These are phyloP conservation scores for Clavariopsis aquatica DNA, from an alignment of 495 filamentous ascomycete species.

Conservation along the genomic window DNA sequence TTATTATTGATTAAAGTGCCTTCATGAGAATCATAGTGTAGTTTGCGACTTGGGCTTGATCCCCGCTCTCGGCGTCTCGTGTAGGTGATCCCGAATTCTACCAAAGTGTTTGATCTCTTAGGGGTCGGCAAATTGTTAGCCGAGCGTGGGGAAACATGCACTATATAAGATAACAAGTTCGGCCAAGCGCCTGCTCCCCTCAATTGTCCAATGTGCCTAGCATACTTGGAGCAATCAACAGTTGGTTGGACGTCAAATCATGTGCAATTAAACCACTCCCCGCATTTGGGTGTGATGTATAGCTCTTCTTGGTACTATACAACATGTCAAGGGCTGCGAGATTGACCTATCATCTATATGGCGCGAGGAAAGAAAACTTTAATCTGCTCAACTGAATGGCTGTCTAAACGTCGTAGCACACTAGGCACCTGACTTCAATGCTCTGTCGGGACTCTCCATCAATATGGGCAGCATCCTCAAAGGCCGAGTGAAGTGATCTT, in stretches of 20 bases:
- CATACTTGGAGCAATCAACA: not conserved
- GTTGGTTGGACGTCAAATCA: not conserved
- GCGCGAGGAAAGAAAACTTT: constrained; percentile 9
- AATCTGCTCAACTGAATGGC: not conserved
- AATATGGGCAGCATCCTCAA: constrained; percentile 66
- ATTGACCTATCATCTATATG: not conserved
- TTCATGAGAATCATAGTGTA: constrained; percentile 3
- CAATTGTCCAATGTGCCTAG: constrained; percentile 9
- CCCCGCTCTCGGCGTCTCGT: constrained; percentile 15
- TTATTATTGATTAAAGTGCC: constrained; percentile 8
- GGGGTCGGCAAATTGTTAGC: constrained; percentile 18
- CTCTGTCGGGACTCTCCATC: constrained; percentile 63
- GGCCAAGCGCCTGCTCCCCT: constrained; percentile 11
- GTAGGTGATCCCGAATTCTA: constrained; percentile 12
- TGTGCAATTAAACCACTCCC: constrained; percentile 5
- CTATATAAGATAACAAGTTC: constrained; percentile 13
- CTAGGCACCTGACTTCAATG: constrained; percentile 86
- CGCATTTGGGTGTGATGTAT: constrained; percentile 9
- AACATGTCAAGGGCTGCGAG: constrained; percentile 9
- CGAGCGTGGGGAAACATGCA: constrained; percentile 3
- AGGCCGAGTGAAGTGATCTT: constrained; percentile 79
- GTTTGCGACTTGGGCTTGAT: constrained; percentile 14
- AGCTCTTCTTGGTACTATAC: constrained; percentile 15
- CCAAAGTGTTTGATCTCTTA: constrained; percentile 26
- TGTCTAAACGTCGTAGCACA: constrained; percentile 55